Conservation (phyloP, 78 protist species). For the Blattamonas nauphoetae region DNA sequence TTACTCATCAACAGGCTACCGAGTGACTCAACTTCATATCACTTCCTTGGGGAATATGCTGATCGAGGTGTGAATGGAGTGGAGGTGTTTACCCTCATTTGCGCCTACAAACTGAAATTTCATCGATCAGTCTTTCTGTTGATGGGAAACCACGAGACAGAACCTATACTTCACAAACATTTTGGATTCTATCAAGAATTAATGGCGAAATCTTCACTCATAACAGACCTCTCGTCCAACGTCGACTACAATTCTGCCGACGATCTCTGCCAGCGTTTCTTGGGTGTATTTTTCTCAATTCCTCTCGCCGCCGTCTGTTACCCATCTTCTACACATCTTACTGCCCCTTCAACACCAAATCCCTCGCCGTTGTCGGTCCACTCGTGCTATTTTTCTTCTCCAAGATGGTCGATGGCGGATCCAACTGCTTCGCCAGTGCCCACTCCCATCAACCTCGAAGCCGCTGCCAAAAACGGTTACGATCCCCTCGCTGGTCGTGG, state of each 20-base stretch:
- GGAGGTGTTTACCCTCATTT: constrained; percentile 4
- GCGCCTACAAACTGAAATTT: constrained; percentile 18
- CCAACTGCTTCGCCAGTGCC: too few relatives aligned
- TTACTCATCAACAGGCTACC: neutral
- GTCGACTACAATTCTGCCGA: neutral
- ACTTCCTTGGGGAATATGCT: constrained; percentile 34
- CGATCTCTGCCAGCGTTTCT: neutral
- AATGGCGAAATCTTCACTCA: neutral
- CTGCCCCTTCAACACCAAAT: too few relatives aligned
- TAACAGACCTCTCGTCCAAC: neutral
- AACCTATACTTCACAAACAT: neutral
- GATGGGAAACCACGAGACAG: constrained; percentile 36
- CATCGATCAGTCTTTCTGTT: constrained; percentile 19
- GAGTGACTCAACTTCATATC: neutral
- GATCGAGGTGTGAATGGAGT: constrained; percentile 32
- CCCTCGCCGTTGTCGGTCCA: too few relatives aligned
- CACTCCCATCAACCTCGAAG: too few relatives aligned
- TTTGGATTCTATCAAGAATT: constrained; percentile 14
- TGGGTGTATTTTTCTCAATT: neutral
- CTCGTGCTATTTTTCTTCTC: too few relatives aligned
- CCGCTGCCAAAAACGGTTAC: too few relatives aligned
- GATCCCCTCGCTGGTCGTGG: too few relatives aligned
- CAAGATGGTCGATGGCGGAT: too few relatives aligned
- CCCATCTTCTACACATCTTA: too few relatives aligned
- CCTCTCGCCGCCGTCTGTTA: constrained; percentile 18